phyloP scores from a whole-genome alignment of 768 basidiomycete species.

The Mycena amicta region DNA sequence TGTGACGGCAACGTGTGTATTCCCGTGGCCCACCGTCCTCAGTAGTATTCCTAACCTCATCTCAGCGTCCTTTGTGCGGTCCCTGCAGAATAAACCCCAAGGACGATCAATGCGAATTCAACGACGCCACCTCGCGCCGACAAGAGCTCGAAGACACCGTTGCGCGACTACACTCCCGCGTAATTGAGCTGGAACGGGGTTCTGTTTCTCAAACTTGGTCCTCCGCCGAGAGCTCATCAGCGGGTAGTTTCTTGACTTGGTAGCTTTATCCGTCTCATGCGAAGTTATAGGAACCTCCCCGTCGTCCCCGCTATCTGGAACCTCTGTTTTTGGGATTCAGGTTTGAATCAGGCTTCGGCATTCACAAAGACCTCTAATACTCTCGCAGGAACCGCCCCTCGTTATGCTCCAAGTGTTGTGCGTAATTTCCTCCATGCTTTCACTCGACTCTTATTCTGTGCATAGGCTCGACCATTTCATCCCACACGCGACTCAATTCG shows the following conservation, averaged over 20 bases:
- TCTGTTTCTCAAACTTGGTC: conserved; percentile 14
- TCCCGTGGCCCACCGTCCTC: neutral
- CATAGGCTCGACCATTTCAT: conserved; percentile 14
- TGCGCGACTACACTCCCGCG: conserved; percentile 38
- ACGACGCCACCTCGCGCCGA: conserved; percentile 38
- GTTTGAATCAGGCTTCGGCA: neutral
- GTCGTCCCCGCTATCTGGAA: too few species aligned
- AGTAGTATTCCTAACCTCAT: neutral
- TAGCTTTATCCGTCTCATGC: neutral
- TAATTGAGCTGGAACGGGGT: conserved; percentile 34
- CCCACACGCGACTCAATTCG: conserved; percentile 16
- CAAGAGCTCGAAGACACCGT: conserved; percentile 42
- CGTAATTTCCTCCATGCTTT: neutral
- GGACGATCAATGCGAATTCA: conserved; percentile 48
- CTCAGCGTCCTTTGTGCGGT: conserved; percentile 29
- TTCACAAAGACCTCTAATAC: neutral
- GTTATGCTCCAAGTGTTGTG: conserved; percentile 10
- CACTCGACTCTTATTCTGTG: neutral
- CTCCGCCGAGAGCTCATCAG: conserved; percentile 3
- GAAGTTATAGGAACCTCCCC: neutral
- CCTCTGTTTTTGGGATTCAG: too few species aligned
- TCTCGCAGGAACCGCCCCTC: conserved; percentile 10
- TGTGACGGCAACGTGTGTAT: neutral
- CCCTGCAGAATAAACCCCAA: conserved; percentile 41
- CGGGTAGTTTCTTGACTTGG: neutral